phyloP scores from a whole-genome alignment of 2,329 filamentous ascomycete species.

The Exophiala aquamarina region DNA sequence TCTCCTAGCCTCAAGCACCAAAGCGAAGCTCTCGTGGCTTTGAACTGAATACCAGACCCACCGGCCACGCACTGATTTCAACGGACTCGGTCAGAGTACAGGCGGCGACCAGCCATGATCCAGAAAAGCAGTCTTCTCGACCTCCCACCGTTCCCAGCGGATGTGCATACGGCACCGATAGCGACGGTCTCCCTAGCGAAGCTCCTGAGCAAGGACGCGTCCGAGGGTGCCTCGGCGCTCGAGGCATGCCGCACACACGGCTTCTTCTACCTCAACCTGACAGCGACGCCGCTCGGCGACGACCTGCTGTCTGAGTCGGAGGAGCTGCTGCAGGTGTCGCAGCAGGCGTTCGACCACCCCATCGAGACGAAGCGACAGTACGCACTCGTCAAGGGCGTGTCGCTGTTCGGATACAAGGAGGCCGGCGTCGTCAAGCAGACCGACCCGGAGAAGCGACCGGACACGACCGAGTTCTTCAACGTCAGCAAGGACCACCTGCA shows the following conservation, averaged over 20 bases:
- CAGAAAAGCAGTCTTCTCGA: too few species aligned
- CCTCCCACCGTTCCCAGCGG: too few species aligned
- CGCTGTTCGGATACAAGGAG: constrained; percentile 32
- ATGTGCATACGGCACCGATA: too few species aligned
- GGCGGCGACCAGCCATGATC: too few species aligned
- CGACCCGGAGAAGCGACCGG: constrained; percentile 22
- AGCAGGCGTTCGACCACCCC: constrained; percentile 49
- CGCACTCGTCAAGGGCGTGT: constrained; percentile 8
- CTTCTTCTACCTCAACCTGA: constrained; percentile 58
- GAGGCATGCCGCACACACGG: constrained; percentile 47
- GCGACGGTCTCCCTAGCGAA: constrained; percentile 19
- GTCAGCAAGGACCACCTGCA: constrained; percentile 14
- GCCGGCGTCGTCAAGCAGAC: constrained; percentile 17
- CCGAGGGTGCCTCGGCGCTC: constrained; percentile 37
- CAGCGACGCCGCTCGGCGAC: constrained; percentile 34
- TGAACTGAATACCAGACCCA: too few species aligned
- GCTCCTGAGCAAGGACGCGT: constrained; percentile 35
- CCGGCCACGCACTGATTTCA: too few species aligned
- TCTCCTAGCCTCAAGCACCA: too few species aligned
- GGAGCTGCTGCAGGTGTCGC: constrained; percentile 45
- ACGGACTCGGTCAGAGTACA: too few species aligned
- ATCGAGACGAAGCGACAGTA: constrained; percentile 30
- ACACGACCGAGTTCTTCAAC: constrained; percentile 26
- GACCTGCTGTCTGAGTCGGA: constrained; percentile 44
- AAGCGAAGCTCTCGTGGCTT: too few species aligned